Evolutionary conservation across 1,139 yeast genomes (phyloP).

Genomic region (Saccharomycopsis phalli): DNA sequence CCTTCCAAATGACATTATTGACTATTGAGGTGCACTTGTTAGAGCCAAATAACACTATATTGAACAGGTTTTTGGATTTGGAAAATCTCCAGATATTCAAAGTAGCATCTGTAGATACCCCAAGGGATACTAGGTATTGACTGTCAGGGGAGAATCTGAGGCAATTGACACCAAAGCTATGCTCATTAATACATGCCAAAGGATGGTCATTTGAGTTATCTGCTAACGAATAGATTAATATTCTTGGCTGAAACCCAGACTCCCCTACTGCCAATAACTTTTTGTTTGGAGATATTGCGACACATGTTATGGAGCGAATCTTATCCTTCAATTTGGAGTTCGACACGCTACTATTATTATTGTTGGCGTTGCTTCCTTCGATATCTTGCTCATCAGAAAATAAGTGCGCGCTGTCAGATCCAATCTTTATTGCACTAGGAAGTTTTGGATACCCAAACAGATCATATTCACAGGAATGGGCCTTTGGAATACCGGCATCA

Average conservation of each 20-base stretch:
- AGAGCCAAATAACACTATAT: conserved; percentile 32
- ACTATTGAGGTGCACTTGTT: conserved; percentile 55
- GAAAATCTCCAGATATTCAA: conserved; percentile 48
- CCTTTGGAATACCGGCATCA: no score
- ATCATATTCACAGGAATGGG: conserved; percentile 19
- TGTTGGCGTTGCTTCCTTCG: background rate
- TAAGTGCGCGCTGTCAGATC: conserved; percentile 1
- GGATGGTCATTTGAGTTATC: conserved; percentile 39
- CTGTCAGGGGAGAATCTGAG: conserved; percentile 55
- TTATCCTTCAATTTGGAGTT: conserved; percentile 31
- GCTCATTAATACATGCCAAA: conserved; percentile 46
- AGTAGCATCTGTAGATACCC: conserved; percentile 57
- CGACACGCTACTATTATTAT: conserved; percentile 16
- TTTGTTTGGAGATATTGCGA: conserved; percentile 47
- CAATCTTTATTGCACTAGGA: conserved; percentile 1
- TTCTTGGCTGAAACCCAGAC: conserved; percentile 55
- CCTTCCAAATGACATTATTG: conserved; percentile 48
- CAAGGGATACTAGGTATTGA: conserved; percentile 46
- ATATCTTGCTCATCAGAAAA: background rate
- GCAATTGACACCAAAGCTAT: conserved; percentile 50
- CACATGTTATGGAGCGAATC: conserved; percentile 45
- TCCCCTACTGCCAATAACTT: conserved; percentile 57
- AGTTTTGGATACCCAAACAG: conserved; percentile 17
- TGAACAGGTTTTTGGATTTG: conserved; percentile 16
- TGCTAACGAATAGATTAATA: conserved; percentile 51